Evolutionary conservation across 805 yeast species (phyloP), one percentile per base, ranked within the genome.

Genomic region (Wickerhamomyces sydowiorum): DNA sequence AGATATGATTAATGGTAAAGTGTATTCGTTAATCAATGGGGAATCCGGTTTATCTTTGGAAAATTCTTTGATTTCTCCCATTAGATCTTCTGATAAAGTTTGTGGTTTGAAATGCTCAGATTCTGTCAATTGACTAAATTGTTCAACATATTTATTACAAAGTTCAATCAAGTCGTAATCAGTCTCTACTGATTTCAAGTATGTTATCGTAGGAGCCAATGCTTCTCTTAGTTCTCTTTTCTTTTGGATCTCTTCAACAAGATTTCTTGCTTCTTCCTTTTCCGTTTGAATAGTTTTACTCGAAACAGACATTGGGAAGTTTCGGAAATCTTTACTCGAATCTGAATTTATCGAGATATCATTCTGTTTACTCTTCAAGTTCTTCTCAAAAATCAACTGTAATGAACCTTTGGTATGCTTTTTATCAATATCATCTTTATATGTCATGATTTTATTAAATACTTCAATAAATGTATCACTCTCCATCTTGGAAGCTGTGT

Each of bases 101-200:
- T 3, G 12, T 28, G 30, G 18, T 29, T 29, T 15, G 13, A 29
- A 29, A 17, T 29, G 5, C 10, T 29, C 17, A 7, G 19, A 15
- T 7, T 15, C 3, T 5, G 19, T 29, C 17, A 6, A 5, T 7
- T 17, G 5, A 17, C 17, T n/a, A 29, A 29, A 17, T 6, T 3
- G 7, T 29, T 15, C 9, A 17, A 17, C 10, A 15, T 7, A 29
- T 8, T 29, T 21, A 9, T 36, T 20, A 12, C 23, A 53, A 50
- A 35, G 44, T 63, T 12, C 47, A 64, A 15, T 43, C 51, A 17
- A 38, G 30, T 18, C 55, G 62, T 46, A 50, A 35, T 38, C 56
- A 2, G 59, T 54, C 20, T 53, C 54, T 14, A 38, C 44, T 10
- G 61, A 54, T 10, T 52, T 53, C 27, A 50, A 54, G 19, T 51